phyloP scores from a whole-genome alignment of 768 basidiomycete genomes.

The Pilatotrama ljubarskyi region DNA sequence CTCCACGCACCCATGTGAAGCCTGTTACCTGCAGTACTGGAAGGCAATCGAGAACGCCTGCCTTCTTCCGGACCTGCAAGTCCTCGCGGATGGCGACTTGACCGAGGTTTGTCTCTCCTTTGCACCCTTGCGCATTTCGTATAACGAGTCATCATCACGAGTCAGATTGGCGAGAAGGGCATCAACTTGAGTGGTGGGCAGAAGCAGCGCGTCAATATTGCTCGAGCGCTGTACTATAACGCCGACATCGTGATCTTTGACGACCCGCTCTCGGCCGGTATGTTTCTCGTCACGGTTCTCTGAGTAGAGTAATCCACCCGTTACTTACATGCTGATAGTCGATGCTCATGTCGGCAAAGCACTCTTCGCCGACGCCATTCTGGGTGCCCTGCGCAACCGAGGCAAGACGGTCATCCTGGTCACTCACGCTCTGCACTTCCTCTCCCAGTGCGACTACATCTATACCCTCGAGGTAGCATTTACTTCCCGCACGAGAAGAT shows the following conservation, averaged over 20 bases:
- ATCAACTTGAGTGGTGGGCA: slow-evolving; percentile 69
- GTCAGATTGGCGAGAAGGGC: slow-evolving; percentile 70
- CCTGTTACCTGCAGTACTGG: slow-evolving; percentile 50
- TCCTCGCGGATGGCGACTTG: slow-evolving; percentile 68
- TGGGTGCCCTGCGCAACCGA: slow-evolving; percentile 42
- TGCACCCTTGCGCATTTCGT: background rate
- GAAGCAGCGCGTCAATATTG: slow-evolving; percentile 68
- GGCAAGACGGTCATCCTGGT: slow-evolving; percentile 57
- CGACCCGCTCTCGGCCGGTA: slow-evolving; percentile 65
- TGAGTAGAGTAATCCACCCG: slow-evolving; percentile 4
- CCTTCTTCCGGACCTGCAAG: slow-evolving; percentile 61
- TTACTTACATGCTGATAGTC: slow-evolving; percentile 42
- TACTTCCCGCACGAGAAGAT: background rate
- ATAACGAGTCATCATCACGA: background rate
- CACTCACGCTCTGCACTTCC: slow-evolving; percentile 57
- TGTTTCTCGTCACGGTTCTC: slow-evolving; percentile 11
- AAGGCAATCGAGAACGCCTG: slow-evolving; percentile 55
- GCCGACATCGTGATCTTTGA: slow-evolving; percentile 64
- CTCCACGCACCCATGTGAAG: too few species aligned
- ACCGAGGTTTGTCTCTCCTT: slow-evolving; percentile 51
- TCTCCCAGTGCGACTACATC: slow-evolving; percentile 52
- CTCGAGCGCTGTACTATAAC: slow-evolving; percentile 64
- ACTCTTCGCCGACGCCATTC: slow-evolving; percentile 67
- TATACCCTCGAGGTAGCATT: slow-evolving; percentile 39
- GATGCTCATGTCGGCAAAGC: slow-evolving; percentile 76